Percentiles rank a stretch among this genome's conserved stretches.
Evolutionary conservation across 2,329 filamentous ascomycete species (phyloP).

Genomic region (Aspergillus tanneri): DNA sequence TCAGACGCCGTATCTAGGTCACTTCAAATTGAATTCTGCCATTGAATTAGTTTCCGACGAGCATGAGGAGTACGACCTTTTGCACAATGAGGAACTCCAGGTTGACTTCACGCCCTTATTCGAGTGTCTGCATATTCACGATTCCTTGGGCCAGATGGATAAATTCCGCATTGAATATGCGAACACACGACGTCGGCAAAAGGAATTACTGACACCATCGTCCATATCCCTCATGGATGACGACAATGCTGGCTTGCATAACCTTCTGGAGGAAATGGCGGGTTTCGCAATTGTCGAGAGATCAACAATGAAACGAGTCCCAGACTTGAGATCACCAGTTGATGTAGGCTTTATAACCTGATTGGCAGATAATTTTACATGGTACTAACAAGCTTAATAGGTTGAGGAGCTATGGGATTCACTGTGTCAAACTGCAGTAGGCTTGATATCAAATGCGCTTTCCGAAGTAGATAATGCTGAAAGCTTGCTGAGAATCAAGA

Average conservation of each 20-base stretch:
- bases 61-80: slow-evolving; percentile 88
- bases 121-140: slow-evolving; percentile 93
- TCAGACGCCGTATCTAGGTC: slow-evolving; percentile 68
- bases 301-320: slow-evolving; percentile 82
- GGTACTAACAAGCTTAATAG: slow-evolving; percentile 44
- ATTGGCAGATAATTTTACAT: neutral
- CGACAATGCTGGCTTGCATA: slow-evolving; percentile 82
- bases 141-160: slow-evolving; percentile 87
- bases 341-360: slow-evolving; percentile 58
- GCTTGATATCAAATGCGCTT: slow-evolving; percentile 75
- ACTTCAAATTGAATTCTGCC: slow-evolving; percentile 91
- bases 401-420: slow-evolving; percentile 99
- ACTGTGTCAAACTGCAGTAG: slow-evolving; percentile 86
- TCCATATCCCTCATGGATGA: slow-evolving; percentile 76
- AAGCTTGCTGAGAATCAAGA: slow-evolving; percentile 89
- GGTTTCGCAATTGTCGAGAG: slow-evolving; percentile 97
- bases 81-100: slow-evolving; percentile 92
- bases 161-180: slow-evolving; percentile 89
- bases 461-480: slow-evolving; percentile 83
- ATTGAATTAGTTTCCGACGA: slow-evolving; percentile 96
- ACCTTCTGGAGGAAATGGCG: slow-evolving; percentile 85
- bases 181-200: slow-evolving; percentile 85
- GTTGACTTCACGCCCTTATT: slow-evolving; percentile 94
- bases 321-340: slow-evolving; percentile 74
- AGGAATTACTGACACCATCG: slow-evolving; percentile 79